A percentile compares a stretch with the other conserved stretches of the same genome.
Conservation (phyloP, 345 rosid genomes). For the Leavenworthia alabamica region DNA sequence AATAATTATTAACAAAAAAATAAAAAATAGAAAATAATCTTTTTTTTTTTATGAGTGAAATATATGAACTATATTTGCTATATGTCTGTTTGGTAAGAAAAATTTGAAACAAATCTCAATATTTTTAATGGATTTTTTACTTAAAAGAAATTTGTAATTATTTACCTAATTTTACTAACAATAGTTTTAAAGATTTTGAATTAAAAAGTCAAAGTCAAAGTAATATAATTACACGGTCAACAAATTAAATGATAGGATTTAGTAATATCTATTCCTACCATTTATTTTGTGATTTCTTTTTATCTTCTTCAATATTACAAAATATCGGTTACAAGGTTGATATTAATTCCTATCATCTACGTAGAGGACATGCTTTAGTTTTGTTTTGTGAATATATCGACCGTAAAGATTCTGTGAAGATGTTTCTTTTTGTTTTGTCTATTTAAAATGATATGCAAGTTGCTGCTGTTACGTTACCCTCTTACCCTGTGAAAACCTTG, state of each 20-base stretch:
- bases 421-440: conserved; percentile 21
- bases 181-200: too few relatives aligned
- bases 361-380: background rate
- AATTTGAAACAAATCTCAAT: too few relatives aligned
- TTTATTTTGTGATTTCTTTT: background rate
- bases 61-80: too few relatives aligned
- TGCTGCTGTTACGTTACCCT: conserved; percentile 20
- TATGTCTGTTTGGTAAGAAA: too few relatives aligned
- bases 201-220: too few relatives aligned
- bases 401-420: conserved; percentile 12
- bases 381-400: background rate
- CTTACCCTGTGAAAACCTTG: conserved; percentile 22
- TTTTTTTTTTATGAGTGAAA: too few relatives aligned
- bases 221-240: conserved; percentile 2
- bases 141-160: too few relatives aligned
- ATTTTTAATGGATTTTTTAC: too few relatives aligned
- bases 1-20: too few relatives aligned
- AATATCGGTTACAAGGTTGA: background rate
- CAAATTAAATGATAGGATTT: background rate
- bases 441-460: background rate
- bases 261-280: background rate
- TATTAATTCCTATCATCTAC: background rate
- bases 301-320: background rate
- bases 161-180: background rate
- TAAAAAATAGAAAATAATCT: too few relatives aligned